Conservation (phyloP, 1,284 basidiomycete genomes). For the Ceratorhiza oryzae-sativae region DNA sequence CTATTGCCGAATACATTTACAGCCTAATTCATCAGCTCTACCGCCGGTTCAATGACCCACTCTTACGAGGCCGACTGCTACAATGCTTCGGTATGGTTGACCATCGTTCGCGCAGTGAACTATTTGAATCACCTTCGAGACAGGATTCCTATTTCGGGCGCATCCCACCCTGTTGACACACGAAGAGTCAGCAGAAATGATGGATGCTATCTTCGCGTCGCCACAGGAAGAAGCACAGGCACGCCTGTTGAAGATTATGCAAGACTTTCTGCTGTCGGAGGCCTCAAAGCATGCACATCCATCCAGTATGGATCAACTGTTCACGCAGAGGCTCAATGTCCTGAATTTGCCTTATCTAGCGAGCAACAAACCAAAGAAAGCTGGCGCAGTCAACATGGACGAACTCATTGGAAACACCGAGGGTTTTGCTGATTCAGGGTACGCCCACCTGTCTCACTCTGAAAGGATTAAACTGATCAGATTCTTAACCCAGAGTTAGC, state of each 20-base stretch:
- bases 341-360: background rate
- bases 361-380: constrained; percentile 52
- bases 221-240: constrained; percentile 73
- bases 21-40: constrained; percentile 73
- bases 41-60: constrained; percentile 62
- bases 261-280: constrained; percentile 87
- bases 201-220: constrained; percentile 84
- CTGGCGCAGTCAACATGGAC: constrained; percentile 78
- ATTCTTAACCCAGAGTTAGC: constrained; percentile 71
- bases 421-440: constrained; percentile 95
- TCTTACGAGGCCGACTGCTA: constrained; percentile 69
- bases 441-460: constrained; percentile 46
- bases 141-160: constrained; percentile 92
- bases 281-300: constrained; percentile 67
- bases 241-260: constrained; percentile 83
- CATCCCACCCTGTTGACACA: constrained; percentile 88
- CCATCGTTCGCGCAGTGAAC: background rate
- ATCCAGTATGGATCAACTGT: constrained; percentile 58
- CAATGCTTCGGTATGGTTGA: constrained; percentile 76
- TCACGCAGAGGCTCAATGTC: background rate
- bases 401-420: constrained; percentile 94
- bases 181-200: constrained; percentile 78
- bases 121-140: background rate
- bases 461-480: background rate
- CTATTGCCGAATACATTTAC: constrained; percentile 85